phyloP scores from a whole-genome alignment of 306 rosid genomes.

The Glycyrrhiza uralensis region DNA sequence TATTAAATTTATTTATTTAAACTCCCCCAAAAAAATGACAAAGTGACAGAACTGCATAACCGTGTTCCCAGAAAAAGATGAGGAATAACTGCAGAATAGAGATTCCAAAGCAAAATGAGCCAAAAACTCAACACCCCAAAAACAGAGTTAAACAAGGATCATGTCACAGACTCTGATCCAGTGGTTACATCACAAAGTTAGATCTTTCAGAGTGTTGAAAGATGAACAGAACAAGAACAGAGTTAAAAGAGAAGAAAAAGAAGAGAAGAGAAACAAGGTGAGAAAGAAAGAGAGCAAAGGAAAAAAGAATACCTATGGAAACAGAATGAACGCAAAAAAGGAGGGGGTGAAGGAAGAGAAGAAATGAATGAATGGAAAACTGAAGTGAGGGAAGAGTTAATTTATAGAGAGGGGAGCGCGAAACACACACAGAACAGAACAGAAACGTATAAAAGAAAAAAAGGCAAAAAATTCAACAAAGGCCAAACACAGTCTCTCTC shows the following conservation, averaged over 20 bases:
- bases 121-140: background rate
- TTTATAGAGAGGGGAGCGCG: background rate
- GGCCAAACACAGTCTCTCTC: background rate
- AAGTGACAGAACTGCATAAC: constrained; percentile 15
- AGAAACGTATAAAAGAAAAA: background rate
- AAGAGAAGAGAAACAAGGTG: background rate
- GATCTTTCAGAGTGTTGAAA: background rate
- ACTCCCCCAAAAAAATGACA: background rate
- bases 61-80: constrained; percentile 4
- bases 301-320: constrained; percentile 20
- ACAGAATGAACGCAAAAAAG: constrained; percentile 37
- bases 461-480: background rate
- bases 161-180: constrained; percentile 27
- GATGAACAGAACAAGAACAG: background rate
- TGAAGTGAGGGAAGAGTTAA: background rate
- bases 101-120: background rate
- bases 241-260: background rate
- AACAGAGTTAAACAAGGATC: background rate
- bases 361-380: constrained; percentile 28
- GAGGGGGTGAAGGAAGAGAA: constrained; percentile 1
- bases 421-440: background rate
- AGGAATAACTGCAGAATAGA: background rate
- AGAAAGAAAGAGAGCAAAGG: background rate
- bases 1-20: background rate
- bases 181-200: background rate